A percentile compares a stretch with the other conserved stretches of the same genome.
These are phyloP conservation scores for Aciculoconidium aculeatum DNA, from an alignment of 805 yeast genomes.

Conservation along the genomic window DNA sequence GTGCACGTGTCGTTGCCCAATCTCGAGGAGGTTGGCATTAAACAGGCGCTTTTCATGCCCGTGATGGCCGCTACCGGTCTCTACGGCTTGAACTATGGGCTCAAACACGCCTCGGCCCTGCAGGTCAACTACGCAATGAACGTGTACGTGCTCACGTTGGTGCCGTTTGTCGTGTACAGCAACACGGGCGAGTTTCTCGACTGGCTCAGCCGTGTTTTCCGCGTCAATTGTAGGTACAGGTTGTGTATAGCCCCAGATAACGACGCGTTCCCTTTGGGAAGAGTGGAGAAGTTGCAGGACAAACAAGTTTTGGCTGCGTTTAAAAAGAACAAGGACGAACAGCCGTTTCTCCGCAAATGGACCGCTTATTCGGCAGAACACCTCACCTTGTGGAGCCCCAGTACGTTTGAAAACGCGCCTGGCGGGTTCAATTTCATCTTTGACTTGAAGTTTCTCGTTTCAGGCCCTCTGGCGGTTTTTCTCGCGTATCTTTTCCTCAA, in stretches of 20 bases:
- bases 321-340: conserved; percentile 5
- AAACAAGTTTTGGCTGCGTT: conserved; percentile 7
- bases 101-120: conserved; percentile 26
- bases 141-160: conserved; percentile 28
- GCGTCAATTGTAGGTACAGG: conserved; percentile 28
- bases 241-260: conserved; percentile 37
- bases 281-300: conserved; percentile 21
- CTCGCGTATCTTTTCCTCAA: conserved; percentile 12
- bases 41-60: conserved; percentile 39
- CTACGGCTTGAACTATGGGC: conserved; percentile 29
- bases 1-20: conserved; percentile 6
- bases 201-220: conserved; percentile 19
- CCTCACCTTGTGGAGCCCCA: conserved; percentile 14
- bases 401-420: conserved; percentile 12
- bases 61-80: conserved; percentile 37
- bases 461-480: conserved; percentile 11
- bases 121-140: conserved; percentile 27
- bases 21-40: conserved; percentile 7
- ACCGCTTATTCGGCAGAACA: conserved; percentile 4
- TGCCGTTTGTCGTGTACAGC: conserved; percentile 22
- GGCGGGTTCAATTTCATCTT: conserved; percentile 11
- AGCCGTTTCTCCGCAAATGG: conserved; percentile 6
- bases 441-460: conserved; percentile 14
- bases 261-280: conserved; percentile 32
- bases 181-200: conserved; percentile 12